phyloP scores from a whole-genome alignment of 2,329 filamentous ascomycete species.

The Paecilomyces variotii region DNA sequence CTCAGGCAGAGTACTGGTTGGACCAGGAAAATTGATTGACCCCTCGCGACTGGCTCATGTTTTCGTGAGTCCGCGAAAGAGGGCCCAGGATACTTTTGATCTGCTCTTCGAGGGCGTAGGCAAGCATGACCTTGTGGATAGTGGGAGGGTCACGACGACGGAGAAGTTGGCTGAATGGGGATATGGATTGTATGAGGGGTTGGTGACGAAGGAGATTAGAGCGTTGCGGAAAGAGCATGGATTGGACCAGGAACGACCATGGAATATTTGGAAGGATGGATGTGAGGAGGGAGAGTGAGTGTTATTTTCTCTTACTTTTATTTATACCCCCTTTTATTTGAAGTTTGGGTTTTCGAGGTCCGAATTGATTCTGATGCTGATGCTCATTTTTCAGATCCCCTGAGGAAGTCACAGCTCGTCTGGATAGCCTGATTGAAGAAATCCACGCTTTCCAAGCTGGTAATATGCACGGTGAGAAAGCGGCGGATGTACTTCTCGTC shows the following conservation, averaged over 20 bases:
- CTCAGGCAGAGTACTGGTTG: slow-evolving; percentile 42
- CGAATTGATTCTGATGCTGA: not conserved
- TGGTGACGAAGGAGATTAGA: slow-evolving; percentile 45
- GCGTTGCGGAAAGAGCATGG: slow-evolving; percentile 39
- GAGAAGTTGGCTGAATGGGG: slow-evolving; percentile 53
- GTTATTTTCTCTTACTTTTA: not conserved
- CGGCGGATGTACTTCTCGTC: slow-evolving; percentile 31
- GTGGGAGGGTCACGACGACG: slow-evolving; percentile 39
- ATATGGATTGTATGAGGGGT: slow-evolving; percentile 56
- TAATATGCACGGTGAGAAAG: slow-evolving; percentile 32
- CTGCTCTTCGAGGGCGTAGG: slow-evolving; percentile 31
- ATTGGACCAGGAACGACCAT: slow-evolving; percentile 40
- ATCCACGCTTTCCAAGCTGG: slow-evolving; percentile 34
- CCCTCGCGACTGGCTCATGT: slow-evolving; percentile 40
- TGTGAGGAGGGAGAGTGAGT: slow-evolving; percentile 49
- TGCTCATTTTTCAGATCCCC: slow-evolving; percentile 15
- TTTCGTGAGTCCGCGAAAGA: slow-evolving; percentile 43
- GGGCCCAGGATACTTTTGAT: slow-evolving; percentile 44
- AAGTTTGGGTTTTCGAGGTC: not conserved
- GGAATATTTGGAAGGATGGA: slow-evolving; percentile 54
- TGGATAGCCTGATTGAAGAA: slow-evolving; percentile 36
- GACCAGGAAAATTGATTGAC: slow-evolving; percentile 44
- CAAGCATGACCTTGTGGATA: slow-evolving; percentile 12
- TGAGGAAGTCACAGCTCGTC: slow-evolving; percentile 30
- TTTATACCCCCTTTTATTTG: not conserved